phyloP scores from a whole-genome alignment of 2,329 filamentous ascomycete species.

The Teratosphaeria viscida region DNA sequence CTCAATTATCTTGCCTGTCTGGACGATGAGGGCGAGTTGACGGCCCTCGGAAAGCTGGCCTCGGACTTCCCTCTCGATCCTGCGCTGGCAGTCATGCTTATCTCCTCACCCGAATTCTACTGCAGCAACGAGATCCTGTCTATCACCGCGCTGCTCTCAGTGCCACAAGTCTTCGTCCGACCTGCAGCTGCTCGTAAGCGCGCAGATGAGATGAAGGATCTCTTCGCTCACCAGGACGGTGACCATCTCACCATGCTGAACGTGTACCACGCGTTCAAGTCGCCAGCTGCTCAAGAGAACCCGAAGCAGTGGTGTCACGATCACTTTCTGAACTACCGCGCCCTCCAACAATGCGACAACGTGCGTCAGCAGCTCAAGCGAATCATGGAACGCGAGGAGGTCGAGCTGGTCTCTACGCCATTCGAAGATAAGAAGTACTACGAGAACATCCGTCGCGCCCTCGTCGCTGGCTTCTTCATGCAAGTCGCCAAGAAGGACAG shows the following conservation, averaged over 20 bases:
- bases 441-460: slow-evolving; percentile 84
- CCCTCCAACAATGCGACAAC: slow-evolving; percentile 85
- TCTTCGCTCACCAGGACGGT: slow-evolving; percentile 85
- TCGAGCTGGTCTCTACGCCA: slow-evolving; percentile 77
- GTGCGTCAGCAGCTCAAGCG: slow-evolving; percentile 84
- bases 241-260: slow-evolving; percentile 95
- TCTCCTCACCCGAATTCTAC: slow-evolving; percentile 94
- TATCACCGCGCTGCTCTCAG: slow-evolving; percentile 84
- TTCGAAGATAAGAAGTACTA: slow-evolving; percentile 98
- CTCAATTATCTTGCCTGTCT: slow-evolving; percentile 95
- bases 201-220: slow-evolving; percentile 93
- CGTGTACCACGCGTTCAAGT: slow-evolving; percentile 95
- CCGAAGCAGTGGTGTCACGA: slow-evolving; percentile 91
- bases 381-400: slow-evolving; percentile 87
- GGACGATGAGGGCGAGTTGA: slow-evolving; percentile 92
- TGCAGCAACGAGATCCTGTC: slow-evolving; percentile 98
- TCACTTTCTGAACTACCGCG: slow-evolving; percentile 83
- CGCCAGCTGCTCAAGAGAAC: slow-evolving; percentile 57
- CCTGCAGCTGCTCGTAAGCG: slow-evolving; percentile 76
- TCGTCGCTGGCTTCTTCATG: slow-evolving; percentile 98
- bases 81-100: slow-evolving; percentile 90
- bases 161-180: slow-evolving; percentile 86
- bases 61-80: slow-evolving; percentile 95
- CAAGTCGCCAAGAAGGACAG: slow-evolving; percentile 92
- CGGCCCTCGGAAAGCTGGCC: slow-evolving; percentile 70